phyloP scores from a whole-genome alignment of 805 yeast genomes.

The Nakazawaea pomicola region DNA sequence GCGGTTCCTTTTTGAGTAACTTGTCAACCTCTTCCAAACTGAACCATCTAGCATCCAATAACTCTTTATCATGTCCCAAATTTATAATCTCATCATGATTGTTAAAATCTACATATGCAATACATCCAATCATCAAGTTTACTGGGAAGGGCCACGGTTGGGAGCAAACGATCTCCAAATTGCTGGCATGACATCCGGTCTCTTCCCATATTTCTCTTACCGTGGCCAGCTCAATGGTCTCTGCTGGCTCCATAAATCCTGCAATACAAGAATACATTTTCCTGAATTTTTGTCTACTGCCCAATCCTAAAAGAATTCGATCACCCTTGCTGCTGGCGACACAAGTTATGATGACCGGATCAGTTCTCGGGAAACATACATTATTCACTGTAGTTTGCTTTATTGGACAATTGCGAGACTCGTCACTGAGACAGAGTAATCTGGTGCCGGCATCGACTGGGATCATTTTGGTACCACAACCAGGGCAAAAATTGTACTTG shows the following conservation, averaged over 20 bases:
- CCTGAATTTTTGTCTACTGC: constrained; percentile 50
- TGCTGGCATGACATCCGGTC: constrained; percentile 67
- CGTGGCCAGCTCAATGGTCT: constrained; percentile 84
- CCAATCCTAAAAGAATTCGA: constrained; percentile 66
- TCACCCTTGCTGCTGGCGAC: constrained; percentile 57
- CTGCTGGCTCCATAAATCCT: constrained; percentile 95
- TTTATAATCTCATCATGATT: constrained; percentile 60
- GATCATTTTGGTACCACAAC: constrained; percentile 67
- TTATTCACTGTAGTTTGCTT: constrained; percentile 54
- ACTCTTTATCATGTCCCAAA: constrained; percentile 80
- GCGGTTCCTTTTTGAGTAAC: constrained; percentile 27
- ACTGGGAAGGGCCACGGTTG: constrained; percentile 99
- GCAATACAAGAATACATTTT: constrained; percentile 82
- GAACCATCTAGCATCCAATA: constrained; percentile 85
- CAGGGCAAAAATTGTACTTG: constrained; percentile 75
- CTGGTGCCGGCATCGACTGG: constrained; percentile 69
- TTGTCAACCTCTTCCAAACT: constrained; percentile 45
- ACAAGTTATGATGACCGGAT: constrained; percentile 82
- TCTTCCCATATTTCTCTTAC: constrained; percentile 93
- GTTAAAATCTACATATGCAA: constrained; percentile 70
- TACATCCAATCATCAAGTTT: constrained; percentile 88
- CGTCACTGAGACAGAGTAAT: constrained; percentile 38
- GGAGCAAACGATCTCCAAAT: constrained; percentile 59
- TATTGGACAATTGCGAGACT: constrained; percentile 31
- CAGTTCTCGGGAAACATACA: constrained; percentile 88